Evolutionary conservation across 2,329 filamentous ascomycete species (phyloP).

Genomic region (Trichoderma aggressivum): DNA sequence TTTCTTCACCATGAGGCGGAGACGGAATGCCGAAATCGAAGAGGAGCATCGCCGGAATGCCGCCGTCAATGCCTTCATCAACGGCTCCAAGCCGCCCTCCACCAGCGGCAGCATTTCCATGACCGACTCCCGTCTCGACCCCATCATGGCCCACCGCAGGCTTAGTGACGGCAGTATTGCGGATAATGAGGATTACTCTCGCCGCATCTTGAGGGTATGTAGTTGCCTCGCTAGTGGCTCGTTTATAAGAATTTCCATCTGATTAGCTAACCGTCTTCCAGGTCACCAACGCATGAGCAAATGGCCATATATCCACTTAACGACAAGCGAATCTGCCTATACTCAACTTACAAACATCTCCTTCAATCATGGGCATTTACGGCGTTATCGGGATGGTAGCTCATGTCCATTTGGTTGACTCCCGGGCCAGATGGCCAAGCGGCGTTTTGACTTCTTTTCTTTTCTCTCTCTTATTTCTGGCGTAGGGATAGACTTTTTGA

Average conservation of each 20-base stretch:
- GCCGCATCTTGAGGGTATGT: constrained; percentile 88
- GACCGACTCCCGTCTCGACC: constrained; percentile 81
- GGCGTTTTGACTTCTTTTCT: constrained; percentile 36
- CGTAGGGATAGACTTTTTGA: constrained; percentile 36
- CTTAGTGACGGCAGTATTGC: constrained; percentile 95
- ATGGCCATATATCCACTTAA: constrained; percentile 28
- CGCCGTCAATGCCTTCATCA: constrained; percentile 73
- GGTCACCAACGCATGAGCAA: constrained; percentile 58
- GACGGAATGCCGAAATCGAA: constrained; percentile 72
- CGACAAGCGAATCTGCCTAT: constrained; percentile 21
- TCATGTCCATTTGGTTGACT: constrained; percentile 36
- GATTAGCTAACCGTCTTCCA: constrained; percentile 29
- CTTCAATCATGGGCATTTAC: constrained; percentile 36
- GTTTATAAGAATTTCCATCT: neutral
- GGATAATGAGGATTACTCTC: constrained; percentile 94
- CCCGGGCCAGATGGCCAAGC: constrained; percentile 32
- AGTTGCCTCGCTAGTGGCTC: neutral
- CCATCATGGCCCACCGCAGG: constrained; percentile 76
- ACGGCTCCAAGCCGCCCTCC: constrained; percentile 58
- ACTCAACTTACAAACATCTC: constrained; percentile 21
- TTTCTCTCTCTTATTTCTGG: constrained; percentile 27
- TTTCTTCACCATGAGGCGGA: constrained; percentile 72
- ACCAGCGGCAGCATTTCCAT: constrained; percentile 66
- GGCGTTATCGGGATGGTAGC: constrained; percentile 42
- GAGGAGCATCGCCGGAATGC: constrained; percentile 81